Evolutionary conservation across 225 moss, liverwort and hornwort genomes (phyloP), one percentile per base, ranked within the genome.

Genomic region (Marchantia polymorpha): DNA sequence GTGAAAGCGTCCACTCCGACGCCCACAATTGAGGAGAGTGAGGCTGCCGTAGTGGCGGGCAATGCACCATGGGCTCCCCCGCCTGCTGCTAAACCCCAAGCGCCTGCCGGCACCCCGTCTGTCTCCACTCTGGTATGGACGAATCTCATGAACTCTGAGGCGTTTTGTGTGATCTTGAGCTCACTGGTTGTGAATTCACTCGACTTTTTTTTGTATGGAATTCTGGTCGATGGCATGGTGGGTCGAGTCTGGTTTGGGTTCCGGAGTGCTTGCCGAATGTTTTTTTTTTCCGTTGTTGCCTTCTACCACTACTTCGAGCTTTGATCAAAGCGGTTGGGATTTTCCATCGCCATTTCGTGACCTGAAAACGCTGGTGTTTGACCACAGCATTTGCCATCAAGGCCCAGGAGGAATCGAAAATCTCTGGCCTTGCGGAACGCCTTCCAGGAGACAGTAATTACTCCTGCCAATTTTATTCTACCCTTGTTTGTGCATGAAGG

Each of bases 401-500:
- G 97, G 87, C 94, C 97, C 10, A 89, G 97, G 79, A 86, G 97
- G 71, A 99, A 99, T 74, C 93, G 97, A 27, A 91, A 90, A 73
- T 92, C 94, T 16, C 89, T 85, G n/a, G 93, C 94, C 71, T 81
- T 99, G 78, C 93, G 97, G 72, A 92, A 92, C 67, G 94, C 97
- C 12, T 94, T 99, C 81, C 94, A 99, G 81, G 97, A 99, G 83
- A 94, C 94, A 23, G 85, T 83, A 7, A 81, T 99, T 52, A 84
- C 94, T 49, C 97, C 97, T 77, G 93, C 92, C 48, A 99, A 99
- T 75, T 95, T 99, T 67, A 99, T 99, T 39, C 92, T 99, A 23
- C 97, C 97, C 29, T 89, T 99, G 3, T 99, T 95, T 85, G 93
- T 99, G 6, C 97, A 99, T 69, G 97, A 99, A 92, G 97, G 97